Evolutionary conservation across 768 basidiomycete species (phyloP).

Genomic region (Cystobasidium tubakii): DNA sequence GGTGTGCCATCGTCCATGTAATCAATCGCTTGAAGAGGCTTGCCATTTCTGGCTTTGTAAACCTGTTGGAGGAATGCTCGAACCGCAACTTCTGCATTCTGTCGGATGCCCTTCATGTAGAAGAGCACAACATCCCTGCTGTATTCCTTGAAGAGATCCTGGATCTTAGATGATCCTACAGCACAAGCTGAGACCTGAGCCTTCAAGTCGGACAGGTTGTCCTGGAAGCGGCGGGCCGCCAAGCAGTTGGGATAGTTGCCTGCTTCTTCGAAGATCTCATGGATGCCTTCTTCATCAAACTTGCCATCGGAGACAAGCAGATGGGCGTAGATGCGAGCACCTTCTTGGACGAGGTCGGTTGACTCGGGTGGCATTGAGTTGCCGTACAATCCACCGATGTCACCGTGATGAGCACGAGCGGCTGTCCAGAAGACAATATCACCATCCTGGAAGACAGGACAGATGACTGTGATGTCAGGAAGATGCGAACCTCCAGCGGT

Average conservation of each 20-base stretch:
- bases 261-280: slow-evolving; percentile 42
- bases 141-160: slow-evolving; percentile 46
- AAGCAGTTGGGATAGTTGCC: slow-evolving; percentile 45
- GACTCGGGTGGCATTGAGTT: slow-evolving; percentile 45
- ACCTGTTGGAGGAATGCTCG: slow-evolving; percentile 45
- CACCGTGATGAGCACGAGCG: slow-evolving; percentile 51
- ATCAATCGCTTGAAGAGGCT: slow-evolving; percentile 21
- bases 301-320: slow-evolving; percentile 43
- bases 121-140: slow-evolving; percentile 44
- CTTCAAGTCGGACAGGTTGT: slow-evolving; percentile 47
- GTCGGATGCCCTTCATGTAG: slow-evolving; percentile 44
- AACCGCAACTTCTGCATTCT: slow-evolving; percentile 45
- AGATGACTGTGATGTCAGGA: slow-evolving; percentile 88
- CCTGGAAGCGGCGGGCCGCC: slow-evolving; percentile 45
- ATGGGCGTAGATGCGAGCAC: slow-evolving; percentile 43
- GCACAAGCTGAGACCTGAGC: slow-evolving; percentile 44
- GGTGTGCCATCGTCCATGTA: slow-evolving; percentile 29
- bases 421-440: slow-evolving; percentile 54
- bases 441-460: slow-evolving; percentile 68
- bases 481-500: slow-evolving; percentile 53
- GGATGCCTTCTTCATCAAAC: slow-evolving; percentile 44
- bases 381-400: slow-evolving; percentile 40
- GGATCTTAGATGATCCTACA: slow-evolving; percentile 41
- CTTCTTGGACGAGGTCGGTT: slow-evolving; percentile 44
- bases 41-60: slow-evolving; percentile 30